phyloP scores from a whole-genome alignment of 2,329 filamentous ascomycete genomes.

The Mariannaea elegans region DNA sequence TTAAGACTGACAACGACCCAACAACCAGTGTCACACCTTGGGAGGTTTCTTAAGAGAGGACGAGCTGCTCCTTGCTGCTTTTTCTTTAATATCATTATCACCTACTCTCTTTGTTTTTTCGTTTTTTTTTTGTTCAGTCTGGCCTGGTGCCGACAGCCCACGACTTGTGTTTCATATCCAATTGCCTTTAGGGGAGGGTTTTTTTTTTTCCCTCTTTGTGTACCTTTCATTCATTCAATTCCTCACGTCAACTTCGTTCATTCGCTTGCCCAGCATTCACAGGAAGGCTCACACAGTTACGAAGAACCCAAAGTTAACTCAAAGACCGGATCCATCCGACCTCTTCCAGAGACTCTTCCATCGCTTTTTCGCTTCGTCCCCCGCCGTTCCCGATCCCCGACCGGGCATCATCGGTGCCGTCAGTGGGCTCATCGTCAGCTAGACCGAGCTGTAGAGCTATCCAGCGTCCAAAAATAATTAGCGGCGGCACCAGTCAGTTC shows the following conservation, averaged over 20 bases:
- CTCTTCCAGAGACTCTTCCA: constrained; percentile 16
- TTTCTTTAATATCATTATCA: not conserved
- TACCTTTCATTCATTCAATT: not conserved
- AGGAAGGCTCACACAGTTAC: not conserved
- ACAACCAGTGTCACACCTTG: constrained; percentile 30
- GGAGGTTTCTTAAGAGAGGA: constrained; percentile 17
- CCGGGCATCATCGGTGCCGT: constrained; percentile 4
- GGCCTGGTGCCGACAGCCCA: constrained; percentile 10
- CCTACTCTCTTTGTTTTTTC: not conserved
- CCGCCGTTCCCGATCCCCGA: constrained; percentile 8
- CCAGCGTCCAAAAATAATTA: constrained; percentile 36
- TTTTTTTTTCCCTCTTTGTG: constrained; percentile 7
- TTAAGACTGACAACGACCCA: constrained; percentile 32
- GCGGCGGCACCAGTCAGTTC: constrained; percentile 28
- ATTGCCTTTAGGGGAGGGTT: not conserved
- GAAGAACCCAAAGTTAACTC: not conserved
- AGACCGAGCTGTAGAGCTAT: constrained; percentile 19
- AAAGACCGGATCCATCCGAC: not conserved
- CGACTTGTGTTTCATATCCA: not conserved
- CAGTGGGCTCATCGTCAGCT: constrained; percentile 28
- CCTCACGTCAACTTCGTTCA: not conserved
- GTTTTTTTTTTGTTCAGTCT: not conserved
- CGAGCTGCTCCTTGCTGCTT: constrained; percentile 18
- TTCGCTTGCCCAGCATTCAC: not conserved
- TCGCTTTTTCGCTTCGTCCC: constrained; percentile 21